These are phyloP conservation scores for Omphalotus guepiniiformis DNA, from an alignment of 768 basidiomycete genomes.

Conservation along the genomic window DNA sequence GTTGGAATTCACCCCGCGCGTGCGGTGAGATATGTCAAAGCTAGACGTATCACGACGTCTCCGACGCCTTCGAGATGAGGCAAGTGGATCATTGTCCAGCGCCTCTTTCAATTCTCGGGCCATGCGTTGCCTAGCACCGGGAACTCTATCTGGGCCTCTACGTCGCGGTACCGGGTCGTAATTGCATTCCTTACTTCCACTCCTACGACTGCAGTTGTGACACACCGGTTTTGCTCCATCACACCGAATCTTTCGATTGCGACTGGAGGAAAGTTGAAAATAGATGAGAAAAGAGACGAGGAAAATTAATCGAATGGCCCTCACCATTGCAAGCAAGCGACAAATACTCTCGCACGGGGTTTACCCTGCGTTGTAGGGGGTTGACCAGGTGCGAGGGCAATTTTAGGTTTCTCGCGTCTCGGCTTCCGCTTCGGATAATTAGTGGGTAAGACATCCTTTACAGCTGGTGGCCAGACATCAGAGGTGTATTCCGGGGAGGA, in stretches of 20 bases:
- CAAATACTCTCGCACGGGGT: constrained; percentile 68
- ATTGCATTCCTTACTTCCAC: constrained; percentile 43
- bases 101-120: constrained; percentile 37
- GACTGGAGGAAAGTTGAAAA: constrained; percentile 36
- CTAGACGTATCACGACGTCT: constrained; percentile 12
- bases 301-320: constrained; percentile 14
- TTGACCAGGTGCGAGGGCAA: constrained; percentile 70
- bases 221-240: constrained; percentile 77
- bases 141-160: constrained; percentile 73
- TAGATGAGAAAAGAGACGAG: not conserved
- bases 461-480: not conserved
- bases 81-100: constrained; percentile 23
- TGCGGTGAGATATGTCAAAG: too few species aligned
- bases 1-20: too few species aligned
- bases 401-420: constrained; percentile 52
- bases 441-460: not conserved
- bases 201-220: constrained; percentile 63
- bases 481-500: not conserved
- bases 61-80: constrained; percentile 35
- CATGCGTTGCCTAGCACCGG: constrained; percentile 72
- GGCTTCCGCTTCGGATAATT: constrained; percentile 27
- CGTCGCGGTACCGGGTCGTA: constrained; percentile 75
- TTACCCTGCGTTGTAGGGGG: constrained; percentile 82
- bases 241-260: constrained; percentile 75
- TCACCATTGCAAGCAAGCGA: constrained; percentile 78